A percentile compares a stretch with the other conserved stretches of the same genome.
Conservation (phyloP, 192 early-diverging fungal genomes). For the Lobosporangium transversale region DNA sequence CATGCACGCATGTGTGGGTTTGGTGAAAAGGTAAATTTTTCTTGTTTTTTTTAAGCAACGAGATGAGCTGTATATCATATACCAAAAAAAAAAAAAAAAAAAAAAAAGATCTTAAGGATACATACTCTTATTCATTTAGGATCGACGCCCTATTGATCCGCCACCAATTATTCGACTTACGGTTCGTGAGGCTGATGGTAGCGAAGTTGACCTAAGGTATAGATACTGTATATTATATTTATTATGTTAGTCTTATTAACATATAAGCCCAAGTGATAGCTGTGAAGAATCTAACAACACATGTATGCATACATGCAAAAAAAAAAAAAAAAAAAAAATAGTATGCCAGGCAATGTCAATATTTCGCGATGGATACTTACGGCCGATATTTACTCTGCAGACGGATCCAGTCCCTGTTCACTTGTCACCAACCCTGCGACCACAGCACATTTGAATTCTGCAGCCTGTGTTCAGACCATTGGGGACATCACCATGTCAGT, state of each 20-base stretch:
- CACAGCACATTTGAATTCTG: neutral
- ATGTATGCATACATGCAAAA: no score
- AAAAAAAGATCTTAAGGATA: neutral
- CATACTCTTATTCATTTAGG: no score
- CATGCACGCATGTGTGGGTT: conserved; percentile 75
- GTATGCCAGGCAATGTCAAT: conserved; percentile 24
- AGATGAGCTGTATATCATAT: no score
- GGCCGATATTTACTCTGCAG: conserved; percentile 41
- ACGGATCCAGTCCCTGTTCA: conserved; percentile 9
- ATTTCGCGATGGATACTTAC: conserved; percentile 27
- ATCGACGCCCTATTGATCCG: conserved; percentile 68
- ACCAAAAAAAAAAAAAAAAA: neutral
- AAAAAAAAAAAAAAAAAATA: no score
- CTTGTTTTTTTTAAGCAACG: no score
- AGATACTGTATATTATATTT: no score
- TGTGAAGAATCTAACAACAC: no score
- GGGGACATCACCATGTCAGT: conserved; percentile 25
- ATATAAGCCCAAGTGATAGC: no score
- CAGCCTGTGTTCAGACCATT: conserved; percentile 1
- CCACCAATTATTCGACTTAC: conserved; percentile 66
- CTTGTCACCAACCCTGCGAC: conserved; percentile 36
- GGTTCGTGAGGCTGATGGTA: conserved; percentile 60
- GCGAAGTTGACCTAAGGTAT: conserved; percentile 56
- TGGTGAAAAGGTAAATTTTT: conserved; percentile 56
- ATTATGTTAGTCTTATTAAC: no score